Conservation (phyloP, 768 basidiomycete species). For the Naematelia encephala region DNA sequence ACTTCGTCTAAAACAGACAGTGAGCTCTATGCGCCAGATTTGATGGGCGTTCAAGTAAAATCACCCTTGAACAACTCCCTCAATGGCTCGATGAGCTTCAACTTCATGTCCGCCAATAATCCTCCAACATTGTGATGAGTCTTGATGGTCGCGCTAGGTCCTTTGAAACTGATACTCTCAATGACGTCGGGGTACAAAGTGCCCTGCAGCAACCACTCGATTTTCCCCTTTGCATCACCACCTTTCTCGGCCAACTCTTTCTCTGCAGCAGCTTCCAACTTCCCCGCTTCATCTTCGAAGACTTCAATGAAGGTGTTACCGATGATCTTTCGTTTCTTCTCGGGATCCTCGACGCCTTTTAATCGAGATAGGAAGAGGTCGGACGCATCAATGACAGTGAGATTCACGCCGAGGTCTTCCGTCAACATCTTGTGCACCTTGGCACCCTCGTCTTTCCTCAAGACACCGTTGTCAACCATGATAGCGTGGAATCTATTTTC, state of each 20-base stretch:
- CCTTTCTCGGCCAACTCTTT: slow-evolving; percentile 64
- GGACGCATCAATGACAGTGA: slow-evolving; percentile 93
- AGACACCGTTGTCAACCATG: slow-evolving; percentile 98
- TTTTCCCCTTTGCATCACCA: slow-evolving; percentile 74
- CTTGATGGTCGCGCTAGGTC: slow-evolving; percentile 98
- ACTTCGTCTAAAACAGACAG: slow-evolving; percentile 88
- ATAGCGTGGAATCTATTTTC: slow-evolving; percentile 85
- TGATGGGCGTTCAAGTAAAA: no score
- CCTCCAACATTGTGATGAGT: slow-evolving; percentile 99
- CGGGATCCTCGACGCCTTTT: slow-evolving; percentile 91
- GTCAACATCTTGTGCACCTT: slow-evolving; percentile 93
- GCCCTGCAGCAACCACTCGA: slow-evolving; percentile 96
- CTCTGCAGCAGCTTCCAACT: slow-evolving; percentile 77
- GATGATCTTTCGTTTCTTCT: slow-evolving; percentile 95
- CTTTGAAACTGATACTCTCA: slow-evolving; percentile 98
- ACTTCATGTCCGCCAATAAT: slow-evolving; percentile 91
- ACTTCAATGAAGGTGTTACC: slow-evolving; percentile 98
- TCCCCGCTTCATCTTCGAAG: slow-evolving; percentile 89
- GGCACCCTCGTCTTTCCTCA: slow-evolving; percentile 81
- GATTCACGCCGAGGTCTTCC: slow-evolving; percentile 88
- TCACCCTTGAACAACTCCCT: slow-evolving; percentile 96
- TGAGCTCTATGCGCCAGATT: no score
- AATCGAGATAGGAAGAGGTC: slow-evolving; percentile 84
- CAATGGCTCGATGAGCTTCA: slow-evolving; percentile 96
- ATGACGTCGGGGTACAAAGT: slow-evolving; percentile 99